Evolutionary conservation across 768 basidiomycete genomes (phyloP), one percentile per base, ranked within the genome.

Genomic region (Porphyrellus cyaneotinctus): DNA sequence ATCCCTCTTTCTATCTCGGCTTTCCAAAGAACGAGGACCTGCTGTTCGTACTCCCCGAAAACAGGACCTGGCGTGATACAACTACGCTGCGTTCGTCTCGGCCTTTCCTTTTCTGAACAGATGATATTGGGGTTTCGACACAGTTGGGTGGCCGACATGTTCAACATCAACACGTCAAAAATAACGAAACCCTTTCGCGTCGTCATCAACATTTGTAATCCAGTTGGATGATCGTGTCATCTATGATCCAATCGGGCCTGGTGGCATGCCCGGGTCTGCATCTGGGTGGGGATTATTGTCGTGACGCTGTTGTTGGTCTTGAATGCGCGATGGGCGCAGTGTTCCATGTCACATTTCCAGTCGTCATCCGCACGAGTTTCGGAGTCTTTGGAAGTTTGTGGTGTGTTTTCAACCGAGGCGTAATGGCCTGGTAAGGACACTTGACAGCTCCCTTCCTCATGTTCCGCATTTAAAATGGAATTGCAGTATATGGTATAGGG

Each of bases 181-280:
- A 36, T 20, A 6, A 10, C 20, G 18, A 23, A 45, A 11, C 10
- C 31, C 43, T 28, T 8, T 54, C 15, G 23, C 23, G n/a, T 42
- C 15, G 39, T 42, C 22, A 33, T 51, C n/a, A n/a, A 51, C 54
- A 13, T 44, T 28, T 38, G 10, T 30, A 41, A 31, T 55, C 32
- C 49, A 86, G 83, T 53, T 87, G 83, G 85, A 84, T 84, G 84
- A 87, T 88, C 53, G 84, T 78, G 0, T 86, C 84, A 26, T 83
- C 84, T 13, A 87, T 88, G 86, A 77, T 84, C 30, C 80, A 85
- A 55, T 69, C 82, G 26, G 84, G 84, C 84, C 0, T 90, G 87
- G 87, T 91, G 87, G 87, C 85, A 90, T 65, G 84, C 89, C 15
- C 88, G 89, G 86, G 76, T 91, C 47, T 89, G 84, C 53, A 85